Evolutionary conservation across 331 rosid species (phyloP).

Genomic region (Prunus yedoensis): DNA sequence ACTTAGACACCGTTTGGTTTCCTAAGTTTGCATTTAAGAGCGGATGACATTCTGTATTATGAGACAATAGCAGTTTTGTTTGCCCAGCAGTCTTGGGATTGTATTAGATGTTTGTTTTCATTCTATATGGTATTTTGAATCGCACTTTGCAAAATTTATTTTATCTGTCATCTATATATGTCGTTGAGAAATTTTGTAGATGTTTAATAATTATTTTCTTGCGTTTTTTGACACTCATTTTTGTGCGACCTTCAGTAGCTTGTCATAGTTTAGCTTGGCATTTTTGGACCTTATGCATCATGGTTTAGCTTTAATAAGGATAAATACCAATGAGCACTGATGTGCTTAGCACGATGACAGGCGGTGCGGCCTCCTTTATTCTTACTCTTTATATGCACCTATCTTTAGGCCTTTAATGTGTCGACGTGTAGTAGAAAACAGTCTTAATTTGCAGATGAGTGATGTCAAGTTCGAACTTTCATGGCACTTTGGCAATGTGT

Average conservation of each 20-base stretch:
- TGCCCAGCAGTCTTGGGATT: background rate
- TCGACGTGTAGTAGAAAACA: too few species aligned
- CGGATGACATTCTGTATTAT: background rate
- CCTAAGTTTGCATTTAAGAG: background rate
- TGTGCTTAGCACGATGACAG: background rate
- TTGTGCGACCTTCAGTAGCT: too few species aligned
- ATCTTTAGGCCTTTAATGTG: background rate
- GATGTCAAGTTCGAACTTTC: too few species aligned
- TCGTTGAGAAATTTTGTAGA: too few species aligned
- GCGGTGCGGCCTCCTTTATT: background rate
- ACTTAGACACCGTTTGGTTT: background rate
- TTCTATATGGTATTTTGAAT: background rate
- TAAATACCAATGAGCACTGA: background rate
- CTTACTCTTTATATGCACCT: background rate
- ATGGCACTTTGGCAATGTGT: too few species aligned
- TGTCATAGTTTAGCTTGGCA: too few species aligned
- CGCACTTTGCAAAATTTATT: background rate
- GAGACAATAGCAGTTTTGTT: constrained; percentile 6
- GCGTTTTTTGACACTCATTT: too few species aligned
- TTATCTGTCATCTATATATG: background rate
- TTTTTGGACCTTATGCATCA: too few species aligned
- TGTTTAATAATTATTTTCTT: too few species aligned
- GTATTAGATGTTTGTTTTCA: background rate
- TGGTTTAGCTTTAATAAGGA: background rate
- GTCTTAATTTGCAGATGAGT: too few species aligned